These are phyloP conservation scores for Thelonectria discophora DNA, from an alignment of 2,329 filamentous ascomycete species.

Conservation along the genomic window DNA sequence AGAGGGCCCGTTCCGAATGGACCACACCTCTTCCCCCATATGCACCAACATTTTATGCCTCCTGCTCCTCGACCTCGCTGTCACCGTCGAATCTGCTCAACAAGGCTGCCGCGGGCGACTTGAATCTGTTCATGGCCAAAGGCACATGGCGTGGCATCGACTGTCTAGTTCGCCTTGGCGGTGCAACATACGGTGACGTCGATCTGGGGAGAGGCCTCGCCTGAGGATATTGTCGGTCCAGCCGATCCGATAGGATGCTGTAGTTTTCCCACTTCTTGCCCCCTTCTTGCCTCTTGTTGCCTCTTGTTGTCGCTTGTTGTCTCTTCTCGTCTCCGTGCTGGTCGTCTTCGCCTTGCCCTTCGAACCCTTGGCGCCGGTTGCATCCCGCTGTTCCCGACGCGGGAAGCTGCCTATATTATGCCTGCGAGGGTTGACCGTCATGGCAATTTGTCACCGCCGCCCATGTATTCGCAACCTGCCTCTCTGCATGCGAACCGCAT, in stretches of 20 bases:
- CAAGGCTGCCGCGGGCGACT: slow-evolving; percentile 17
- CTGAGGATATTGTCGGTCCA: slow-evolving; percentile 31
- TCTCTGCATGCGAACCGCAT: slow-evolving; percentile 19
- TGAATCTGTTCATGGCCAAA: slow-evolving; percentile 29
- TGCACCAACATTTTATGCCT: no score
- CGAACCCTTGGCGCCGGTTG: slow-evolving; percentile 10
- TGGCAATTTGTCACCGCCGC: slow-evolving; percentile 9
- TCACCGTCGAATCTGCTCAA: not conserved
- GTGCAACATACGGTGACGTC: slow-evolving; percentile 41
- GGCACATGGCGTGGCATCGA: slow-evolving; percentile 35
- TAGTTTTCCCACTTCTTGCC: slow-evolving; percentile 5
- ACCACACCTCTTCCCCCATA: slow-evolving; percentile 26
- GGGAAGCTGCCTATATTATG: slow-evolving; percentile 18
- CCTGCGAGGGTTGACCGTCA: slow-evolving; percentile 11
- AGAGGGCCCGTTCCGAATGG: slow-evolving; percentile 31
- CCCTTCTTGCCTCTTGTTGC: slow-evolving; percentile 11
- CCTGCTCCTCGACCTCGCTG: not conserved
- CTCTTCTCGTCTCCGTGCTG: no score
- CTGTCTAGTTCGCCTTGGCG: slow-evolving; percentile 32
- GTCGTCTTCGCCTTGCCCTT: no score
- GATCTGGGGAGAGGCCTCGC: slow-evolving; percentile 31
- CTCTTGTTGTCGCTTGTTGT: no score
- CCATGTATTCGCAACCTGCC: not conserved
- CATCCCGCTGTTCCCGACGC: slow-evolving; percentile 16
- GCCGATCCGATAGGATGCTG: slow-evolving; percentile 30